phyloP scores from a whole-genome alignment of 495 filamentous ascomycete genomes.

The Hypomontagnella monticulosa region DNA sequence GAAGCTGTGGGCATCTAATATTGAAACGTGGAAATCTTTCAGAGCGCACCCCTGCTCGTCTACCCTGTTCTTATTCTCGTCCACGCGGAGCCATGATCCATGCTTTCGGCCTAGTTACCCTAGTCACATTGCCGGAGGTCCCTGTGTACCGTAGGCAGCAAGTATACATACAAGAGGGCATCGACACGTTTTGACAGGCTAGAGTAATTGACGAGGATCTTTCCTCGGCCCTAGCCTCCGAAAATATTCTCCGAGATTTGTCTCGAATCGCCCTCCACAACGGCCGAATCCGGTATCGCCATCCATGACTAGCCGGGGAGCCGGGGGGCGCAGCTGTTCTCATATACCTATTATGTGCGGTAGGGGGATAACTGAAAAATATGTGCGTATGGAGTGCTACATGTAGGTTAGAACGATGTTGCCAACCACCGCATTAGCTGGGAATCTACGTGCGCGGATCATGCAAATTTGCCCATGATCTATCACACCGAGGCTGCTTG shows the following conservation, averaged over 20 bases:
- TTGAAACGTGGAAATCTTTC: slow-evolving; percentile 39
- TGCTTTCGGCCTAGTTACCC: slow-evolving; percentile 29
- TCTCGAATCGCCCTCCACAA: slow-evolving; percentile 21
- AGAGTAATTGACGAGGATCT: slow-evolving; percentile 28
- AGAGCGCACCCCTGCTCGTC: slow-evolving; percentile 20
- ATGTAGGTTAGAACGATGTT: slow-evolving; percentile 3
- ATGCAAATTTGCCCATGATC: slow-evolving; percentile 16
- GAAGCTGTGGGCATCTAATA: slow-evolving; percentile 31
- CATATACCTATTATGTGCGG: neutral
- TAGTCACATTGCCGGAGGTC: slow-evolving; percentile 13
- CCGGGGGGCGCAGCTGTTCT: slow-evolving; percentile 20
- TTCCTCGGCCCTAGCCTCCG: slow-evolving; percentile 43
- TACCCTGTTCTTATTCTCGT: slow-evolving; percentile 21
- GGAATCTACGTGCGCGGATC: slow-evolving; percentile 7
- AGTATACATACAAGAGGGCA: slow-evolving; percentile 17
- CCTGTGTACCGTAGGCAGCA: neutral
- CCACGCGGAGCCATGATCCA: slow-evolving; percentile 26
- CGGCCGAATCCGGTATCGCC: slow-evolving; percentile 37
- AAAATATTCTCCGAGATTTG: slow-evolving; percentile 43
- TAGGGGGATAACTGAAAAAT: slow-evolving; percentile 19
- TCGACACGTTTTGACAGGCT: slow-evolving; percentile 24
- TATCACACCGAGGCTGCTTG: slow-evolving; percentile 29
- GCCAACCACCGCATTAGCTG: slow-evolving; percentile 1
- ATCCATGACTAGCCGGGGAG: slow-evolving; percentile 27
- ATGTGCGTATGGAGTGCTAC: slow-evolving; percentile 7